phyloP scores from a whole-genome alignment of 2,329 filamentous ascomycete species.

The Diplodia sapinea region DNA sequence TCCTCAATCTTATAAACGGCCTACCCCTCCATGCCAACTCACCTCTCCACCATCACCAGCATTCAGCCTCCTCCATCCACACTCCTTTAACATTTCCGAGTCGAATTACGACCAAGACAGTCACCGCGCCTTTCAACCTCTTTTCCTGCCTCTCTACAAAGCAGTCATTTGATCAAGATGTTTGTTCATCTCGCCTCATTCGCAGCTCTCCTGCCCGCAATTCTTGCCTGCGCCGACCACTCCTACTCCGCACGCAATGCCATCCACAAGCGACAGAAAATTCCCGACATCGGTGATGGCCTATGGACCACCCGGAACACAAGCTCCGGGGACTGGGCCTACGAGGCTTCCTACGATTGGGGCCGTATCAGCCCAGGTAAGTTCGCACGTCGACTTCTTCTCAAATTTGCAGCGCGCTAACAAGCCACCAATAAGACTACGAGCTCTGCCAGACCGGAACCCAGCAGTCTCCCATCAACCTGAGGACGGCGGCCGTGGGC shows the following conservation, averaged over 20 bases:
- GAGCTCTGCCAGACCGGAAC: constrained; percentile 57
- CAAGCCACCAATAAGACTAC: constrained; percentile 43
- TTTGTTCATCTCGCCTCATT: constrained; percentile 1
- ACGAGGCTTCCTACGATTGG: constrained; percentile 51
- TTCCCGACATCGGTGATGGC: neutral
- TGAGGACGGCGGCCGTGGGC: constrained; percentile 50
- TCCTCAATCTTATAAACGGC: neutral
- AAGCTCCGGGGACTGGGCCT: constrained; percentile 39
- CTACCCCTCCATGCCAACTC: neutral
- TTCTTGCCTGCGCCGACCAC: constrained; percentile 13
- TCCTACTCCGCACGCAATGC: neutral
- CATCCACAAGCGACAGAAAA: constrained; percentile 4
- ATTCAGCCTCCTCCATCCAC: neutral
- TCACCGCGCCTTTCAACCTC: too few relatives aligned
- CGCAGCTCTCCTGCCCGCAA: constrained; percentile 2
- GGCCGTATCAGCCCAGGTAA: constrained; percentile 44
- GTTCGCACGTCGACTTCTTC: neutral
- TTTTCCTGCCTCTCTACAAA: too few relatives aligned
- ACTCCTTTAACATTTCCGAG: neutral
- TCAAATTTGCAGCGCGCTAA: neutral
- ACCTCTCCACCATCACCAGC: neutral
- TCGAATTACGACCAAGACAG: too few relatives aligned
- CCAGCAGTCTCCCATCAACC: constrained; percentile 57
- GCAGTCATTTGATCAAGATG: neutral
- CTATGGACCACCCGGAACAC: constrained; percentile 3